Evolutionary conservation across 306 rosid genomes (phyloP).

Genomic region (Oxytropis ochrocephala): DNA sequence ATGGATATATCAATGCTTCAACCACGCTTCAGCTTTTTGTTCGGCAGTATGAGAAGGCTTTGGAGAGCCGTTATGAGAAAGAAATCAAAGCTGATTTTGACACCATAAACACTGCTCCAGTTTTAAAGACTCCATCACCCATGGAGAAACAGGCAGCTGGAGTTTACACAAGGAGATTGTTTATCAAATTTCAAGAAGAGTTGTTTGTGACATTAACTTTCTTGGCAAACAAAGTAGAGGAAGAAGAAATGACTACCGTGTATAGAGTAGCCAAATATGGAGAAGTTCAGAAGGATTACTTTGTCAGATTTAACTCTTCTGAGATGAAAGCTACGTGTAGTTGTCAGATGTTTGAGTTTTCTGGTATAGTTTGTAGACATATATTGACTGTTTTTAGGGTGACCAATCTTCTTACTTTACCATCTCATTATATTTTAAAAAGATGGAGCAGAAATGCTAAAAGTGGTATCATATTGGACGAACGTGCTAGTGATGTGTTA

Average conservation of each 20-base stretch:
- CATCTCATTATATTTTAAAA: conserved; percentile 29
- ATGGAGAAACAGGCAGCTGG: conserved; percentile 35
- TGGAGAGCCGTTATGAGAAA: conserved; percentile 31
- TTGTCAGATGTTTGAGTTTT: conserved; percentile 39
- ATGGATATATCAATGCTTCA: conserved; percentile 34
- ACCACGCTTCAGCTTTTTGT: conserved; percentile 30
- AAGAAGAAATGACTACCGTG: conserved; percentile 11
- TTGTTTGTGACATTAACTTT: conserved; percentile 33
- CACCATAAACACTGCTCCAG: conserved; percentile 24
- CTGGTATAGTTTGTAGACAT: conserved; percentile 32
- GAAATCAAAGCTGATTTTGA: conserved; percentile 35
- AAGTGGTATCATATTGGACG: conserved; percentile 23
- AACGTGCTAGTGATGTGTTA: conserved; percentile 1
- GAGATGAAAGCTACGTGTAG: conserved; percentile 29
- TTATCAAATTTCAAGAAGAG: conserved; percentile 29
- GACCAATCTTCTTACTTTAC: conserved; percentile 26
- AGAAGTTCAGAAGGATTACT: conserved; percentile 17
- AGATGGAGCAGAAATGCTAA: conserved; percentile 33
- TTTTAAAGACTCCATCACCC: conserved; percentile 33
- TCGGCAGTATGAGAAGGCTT: conserved; percentile 30
- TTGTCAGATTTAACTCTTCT: conserved; percentile 20
- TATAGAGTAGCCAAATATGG: conserved; percentile 31
- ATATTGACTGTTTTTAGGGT: conserved; percentile 36
- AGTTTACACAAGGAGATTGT: conserved; percentile 30
- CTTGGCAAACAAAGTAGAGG: conserved; percentile 29